These are phyloP conservation scores for Malbranchea zuffiana DNA, from an alignment of 2,329 filamentous ascomycete species.

Conservation along the genomic window DNA sequence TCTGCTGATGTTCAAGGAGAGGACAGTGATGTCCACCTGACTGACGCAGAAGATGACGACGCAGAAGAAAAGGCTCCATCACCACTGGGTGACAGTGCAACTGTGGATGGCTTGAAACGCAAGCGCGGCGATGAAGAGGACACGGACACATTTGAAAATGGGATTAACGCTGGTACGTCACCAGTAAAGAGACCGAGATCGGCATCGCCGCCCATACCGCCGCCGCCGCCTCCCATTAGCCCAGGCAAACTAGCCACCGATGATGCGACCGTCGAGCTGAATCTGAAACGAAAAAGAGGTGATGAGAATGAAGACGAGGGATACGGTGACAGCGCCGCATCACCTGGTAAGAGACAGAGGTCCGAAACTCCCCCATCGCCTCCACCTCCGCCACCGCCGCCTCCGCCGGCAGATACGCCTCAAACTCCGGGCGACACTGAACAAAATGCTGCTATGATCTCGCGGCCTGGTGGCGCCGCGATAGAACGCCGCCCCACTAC, in stretches of 20 bases:
- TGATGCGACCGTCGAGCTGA: slow-evolving; percentile 11
- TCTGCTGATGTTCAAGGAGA: slow-evolving; percentile 12
- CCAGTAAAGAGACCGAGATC: slow-evolving; percentile 24
- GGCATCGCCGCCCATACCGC: slow-evolving; percentile 24
- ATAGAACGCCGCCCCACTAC: too few relatives aligned
- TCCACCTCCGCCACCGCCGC: slow-evolving; percentile 25
- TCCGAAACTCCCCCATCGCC: slow-evolving; percentile 19
- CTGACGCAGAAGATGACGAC: slow-evolving; percentile 29
- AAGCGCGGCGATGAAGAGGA: slow-evolving; percentile 48
- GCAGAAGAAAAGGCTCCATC: slow-evolving; percentile 34
- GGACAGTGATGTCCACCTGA: slow-evolving; percentile 29
- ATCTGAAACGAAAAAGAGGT: slow-evolving; percentile 16
- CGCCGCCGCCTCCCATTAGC: slow-evolving; percentile 23
- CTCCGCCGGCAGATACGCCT: slow-evolving; percentile 5
- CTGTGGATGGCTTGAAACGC: slow-evolving; percentile 44
- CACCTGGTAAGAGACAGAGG: slow-evolving; percentile 16
- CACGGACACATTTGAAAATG: too few relatives aligned
- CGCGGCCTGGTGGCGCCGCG: too few relatives aligned
- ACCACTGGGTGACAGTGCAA: slow-evolving; percentile 37
- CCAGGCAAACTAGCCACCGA: slow-evolving; percentile 12
- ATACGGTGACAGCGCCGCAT: slow-evolving; percentile 13
- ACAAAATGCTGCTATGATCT: too few relatives aligned
- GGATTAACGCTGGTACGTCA: too few relatives aligned
- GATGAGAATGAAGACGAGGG: slow-evolving; percentile 17
- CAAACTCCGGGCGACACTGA: too few relatives aligned